Base-by-base conservation (phyloP, 179 eudicot genomes). In the Spinacia oleracea region DNA sequence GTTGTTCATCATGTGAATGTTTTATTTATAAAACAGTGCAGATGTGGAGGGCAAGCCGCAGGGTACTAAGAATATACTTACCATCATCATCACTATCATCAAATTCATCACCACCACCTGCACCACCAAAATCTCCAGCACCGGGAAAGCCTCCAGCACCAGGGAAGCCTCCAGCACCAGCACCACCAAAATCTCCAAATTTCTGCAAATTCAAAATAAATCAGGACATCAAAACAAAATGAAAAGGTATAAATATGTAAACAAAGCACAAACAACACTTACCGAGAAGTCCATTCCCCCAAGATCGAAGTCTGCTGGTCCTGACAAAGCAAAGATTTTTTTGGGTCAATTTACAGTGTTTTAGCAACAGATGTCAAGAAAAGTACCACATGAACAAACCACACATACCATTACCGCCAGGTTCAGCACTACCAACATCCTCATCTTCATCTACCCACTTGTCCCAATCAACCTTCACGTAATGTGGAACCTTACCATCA, bases 401-500 rank as follows among this genome's bases (percentile, higher is more conserved):
- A 25, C 5, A 48, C 23, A 29, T 48, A 59, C 21, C 56, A 31
- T 23, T 58, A 72, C 76, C 40, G 65, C 32, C 70, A 29, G 35
- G 32, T 88, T 83, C 89, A 71, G 81, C 67, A 34, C 43, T 25
- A 91, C 84, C 90, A 71, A 80, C 72, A 72, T 84, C 89, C 9
- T 95, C 98, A 84, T 95, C 98, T 89, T 93, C 97, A 91, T 95
- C 98, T 35, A 80, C 92, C 98, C 98, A 95, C 76, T 93, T 95
- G 78, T 95, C 98, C 98, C 98, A 95, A 65, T 95, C 98, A 72
- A 95, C 97, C 89, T 95, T 93, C 73, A 95, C 88, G 29, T 90
- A 95, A 78, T 90, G 97, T 46, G 98, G 98, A 16, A 88, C 68
- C 87, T 95, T 95, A 38, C 71, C 97, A 77, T 89, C 95, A 74